Evolutionary conservation across 2,329 filamentous ascomycete genomes (phyloP), one percentile per base, ranked within the genome.

Genomic region (Ascochyta fabae): DNA sequence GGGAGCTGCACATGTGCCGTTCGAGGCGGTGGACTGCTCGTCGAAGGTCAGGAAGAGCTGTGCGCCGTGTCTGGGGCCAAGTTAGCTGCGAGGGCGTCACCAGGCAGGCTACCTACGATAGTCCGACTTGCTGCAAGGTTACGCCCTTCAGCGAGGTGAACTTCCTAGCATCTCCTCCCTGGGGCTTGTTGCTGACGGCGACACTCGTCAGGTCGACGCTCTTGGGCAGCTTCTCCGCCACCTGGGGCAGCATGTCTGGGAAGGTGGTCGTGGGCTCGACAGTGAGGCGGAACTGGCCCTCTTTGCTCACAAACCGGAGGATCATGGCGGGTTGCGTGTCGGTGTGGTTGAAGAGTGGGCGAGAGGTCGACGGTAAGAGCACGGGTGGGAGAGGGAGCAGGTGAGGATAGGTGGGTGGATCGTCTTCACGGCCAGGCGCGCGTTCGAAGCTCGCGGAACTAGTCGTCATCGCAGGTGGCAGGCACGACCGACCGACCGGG

Each of bases 251-350:
- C 26, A 88, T 77, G 8, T 83, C 79, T 19, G 81, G 73, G 74
- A 98, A 96, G 0, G 88, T 87, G 60, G 90, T 87, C 38, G 84
- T 83, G 46, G 88, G 85, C 66, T 93, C 88, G 65, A 96, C 85
- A 47, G 83, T 90, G 69, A 98, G 82, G 66, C 95, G 89, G 77
- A 93, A 88, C 83, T 95, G 95, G 80, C 95, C 95, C 80, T 97
- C 92, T 62, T 91, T 92, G 74, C 92, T 92, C 69, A 93, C 88
- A 66, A 96, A 90, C 76, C 93, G 87, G 53, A 97, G 82, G 71
- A 96, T 83, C 87, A 96, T 96, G 57, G 44, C 55, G 31, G 9
- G 19, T 7, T 23, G 19, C 35, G 10, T 13, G 8, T 24, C 15
- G 22, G 12, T 24, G 13, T 31, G 12, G 29, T 54, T 12, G 29